Evolutionary conservation across 2,329 filamentous ascomycete genomes (phyloP), one percentile per base, ranked within the genome.

Genomic region (Taxawa tesnikishii): DNA sequence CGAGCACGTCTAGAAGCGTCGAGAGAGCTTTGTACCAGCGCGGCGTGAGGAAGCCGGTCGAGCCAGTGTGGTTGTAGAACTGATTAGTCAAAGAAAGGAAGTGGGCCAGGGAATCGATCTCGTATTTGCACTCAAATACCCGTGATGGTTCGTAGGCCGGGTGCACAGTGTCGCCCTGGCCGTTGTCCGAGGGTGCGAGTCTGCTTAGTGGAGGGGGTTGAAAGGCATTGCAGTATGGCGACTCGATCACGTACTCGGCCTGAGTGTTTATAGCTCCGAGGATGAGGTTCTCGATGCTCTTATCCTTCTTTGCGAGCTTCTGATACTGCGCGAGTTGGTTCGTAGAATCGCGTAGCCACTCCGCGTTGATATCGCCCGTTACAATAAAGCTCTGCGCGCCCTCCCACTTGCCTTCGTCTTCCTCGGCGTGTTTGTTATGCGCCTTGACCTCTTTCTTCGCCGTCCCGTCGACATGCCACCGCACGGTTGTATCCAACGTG

Each of bases 111-210:
- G 87, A 94, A 59, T 98, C 90, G 14, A 98, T 75, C 62, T 98
- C 90, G 58, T 96, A 98, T 59, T 98, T 98, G 72, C 90, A 98
- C 58, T 98, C 90, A 43, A 94, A 98, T 3, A 98, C 90, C 29
- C 77, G 72, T 0, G 68, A 73, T 0, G 79, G 79, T 49, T 96
- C 85, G 51, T 93, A 96, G 1, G 68, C 66, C 1, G 90, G 90
- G 46, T 94, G 84, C 0, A 98, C 90, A 6, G 53, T 58, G 49
- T 98, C 90, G 13, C 79, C 71, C 52, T 94, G 83, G 3, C 83
- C 83, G 48, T 88, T 94, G 45, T 72, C 69, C 11, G 76, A 78
- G 5, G 79, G 64, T 3, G 67, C 59, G 1, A 96, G 66, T 11
- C 79, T 73, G 41, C 83, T 87, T 5, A 85, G 83, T 3, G 83